Percentiles rank a stretch among this genome's conserved stretches.
Evolutionary conservation across 495 filamentous ascomycete genomes (phyloP).

Genomic region (Penicillium angulare): DNA sequence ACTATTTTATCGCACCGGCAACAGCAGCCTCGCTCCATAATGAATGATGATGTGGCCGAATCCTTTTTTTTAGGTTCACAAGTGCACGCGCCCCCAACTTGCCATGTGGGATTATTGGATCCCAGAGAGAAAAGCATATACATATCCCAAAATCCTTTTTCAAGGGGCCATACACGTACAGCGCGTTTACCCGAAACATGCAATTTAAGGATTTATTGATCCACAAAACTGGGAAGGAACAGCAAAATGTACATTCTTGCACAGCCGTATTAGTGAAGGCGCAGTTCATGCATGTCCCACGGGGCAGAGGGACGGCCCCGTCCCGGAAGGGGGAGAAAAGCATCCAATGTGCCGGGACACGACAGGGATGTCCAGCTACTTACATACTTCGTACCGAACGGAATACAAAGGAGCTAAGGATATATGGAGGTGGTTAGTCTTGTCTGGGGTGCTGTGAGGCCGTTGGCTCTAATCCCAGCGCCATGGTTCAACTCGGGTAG

Average conservation of each 20-base stretch:
- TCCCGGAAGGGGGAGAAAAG: slow-evolving; percentile 11
- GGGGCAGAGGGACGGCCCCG: slow-evolving; percentile 13
- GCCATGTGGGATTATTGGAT: neutral
- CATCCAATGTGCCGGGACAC: slow-evolving; percentile 34
- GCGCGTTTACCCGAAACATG: too few relatives aligned
- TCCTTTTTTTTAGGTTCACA: slow-evolving; percentile 12
- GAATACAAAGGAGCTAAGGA: too few relatives aligned
- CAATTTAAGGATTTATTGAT: too few relatives aligned
- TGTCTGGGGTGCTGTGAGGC: slow-evolving; percentile 8
- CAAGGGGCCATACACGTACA: too few relatives aligned
- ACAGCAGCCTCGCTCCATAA: slow-evolving; percentile 2
- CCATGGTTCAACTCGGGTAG: slow-evolving; percentile 45
- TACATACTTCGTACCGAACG: too few relatives aligned
- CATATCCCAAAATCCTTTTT: too few relatives aligned
- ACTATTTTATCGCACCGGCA: too few relatives aligned
- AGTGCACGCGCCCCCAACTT: slow-evolving; percentile 1
- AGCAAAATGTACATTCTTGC: too few relatives aligned
- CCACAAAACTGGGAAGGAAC: too few relatives aligned
- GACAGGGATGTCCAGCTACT: slow-evolving; percentile 12
- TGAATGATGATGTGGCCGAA: slow-evolving; percentile 6
- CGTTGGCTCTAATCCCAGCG: slow-evolving; percentile 35
- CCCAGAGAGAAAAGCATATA: too few relatives aligned
- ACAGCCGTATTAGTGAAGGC: too few relatives aligned
- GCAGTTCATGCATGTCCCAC: slow-evolving; percentile 29
- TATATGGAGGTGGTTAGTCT: neutral